Evolutionary conservation across 306 rosid genomes (phyloP).

Genomic region (Neltuma alba): DNA sequence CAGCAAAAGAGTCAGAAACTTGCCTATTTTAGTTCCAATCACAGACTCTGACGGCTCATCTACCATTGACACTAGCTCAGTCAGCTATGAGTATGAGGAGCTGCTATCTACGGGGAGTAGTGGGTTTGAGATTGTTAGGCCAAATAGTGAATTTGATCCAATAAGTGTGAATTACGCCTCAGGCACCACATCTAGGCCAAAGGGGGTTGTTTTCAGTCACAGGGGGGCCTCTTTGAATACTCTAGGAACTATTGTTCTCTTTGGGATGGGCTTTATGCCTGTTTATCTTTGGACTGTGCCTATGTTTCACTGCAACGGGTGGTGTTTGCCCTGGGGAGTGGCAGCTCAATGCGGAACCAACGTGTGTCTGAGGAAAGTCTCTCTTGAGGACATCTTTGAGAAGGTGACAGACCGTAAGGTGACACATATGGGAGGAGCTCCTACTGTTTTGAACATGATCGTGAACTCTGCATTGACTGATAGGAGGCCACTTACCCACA

Average conservation of each 20-base stretch:
- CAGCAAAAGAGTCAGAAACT: slow-evolving; percentile 27
- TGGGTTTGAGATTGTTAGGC: slow-evolving; percentile 58
- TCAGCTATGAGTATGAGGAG: slow-evolving; percentile 62
- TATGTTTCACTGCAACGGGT: slow-evolving; percentile 87
- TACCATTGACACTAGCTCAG: slow-evolving; percentile 29
- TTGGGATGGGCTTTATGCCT: slow-evolving; percentile 62
- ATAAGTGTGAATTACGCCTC: slow-evolving; percentile 85
- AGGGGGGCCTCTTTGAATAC: slow-evolving; percentile 87
- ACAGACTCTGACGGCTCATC: slow-evolving; percentile 48
- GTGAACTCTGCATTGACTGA: slow-evolving; percentile 59
- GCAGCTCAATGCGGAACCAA: slow-evolving; percentile 84
- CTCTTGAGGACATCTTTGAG: slow-evolving; percentile 65
- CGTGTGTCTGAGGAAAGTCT: slow-evolving; percentile 65
- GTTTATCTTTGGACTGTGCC: slow-evolving; percentile 93
- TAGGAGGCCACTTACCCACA: slow-evolving; percentile 52
- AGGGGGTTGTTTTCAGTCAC: slow-evolving; percentile 82
- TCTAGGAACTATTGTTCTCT: slow-evolving; percentile 68
- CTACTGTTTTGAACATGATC: slow-evolving; percentile 82
- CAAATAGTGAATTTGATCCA: slow-evolving; percentile 79
- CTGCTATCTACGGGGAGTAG: slow-evolving; percentile 46
- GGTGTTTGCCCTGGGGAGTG: slow-evolving; percentile 89
- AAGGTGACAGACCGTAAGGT: slow-evolving; percentile 54
- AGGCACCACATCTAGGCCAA: slow-evolving; percentile 91
- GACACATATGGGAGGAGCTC: slow-evolving; percentile 87
- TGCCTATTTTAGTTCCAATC: slow-evolving; percentile 62